Percentiles rank a stretch among this genome's conserved stretches.
Conservation (phyloP, 2,329 filamentous ascomycete genomes). For the Aspergillus felis region DNA sequence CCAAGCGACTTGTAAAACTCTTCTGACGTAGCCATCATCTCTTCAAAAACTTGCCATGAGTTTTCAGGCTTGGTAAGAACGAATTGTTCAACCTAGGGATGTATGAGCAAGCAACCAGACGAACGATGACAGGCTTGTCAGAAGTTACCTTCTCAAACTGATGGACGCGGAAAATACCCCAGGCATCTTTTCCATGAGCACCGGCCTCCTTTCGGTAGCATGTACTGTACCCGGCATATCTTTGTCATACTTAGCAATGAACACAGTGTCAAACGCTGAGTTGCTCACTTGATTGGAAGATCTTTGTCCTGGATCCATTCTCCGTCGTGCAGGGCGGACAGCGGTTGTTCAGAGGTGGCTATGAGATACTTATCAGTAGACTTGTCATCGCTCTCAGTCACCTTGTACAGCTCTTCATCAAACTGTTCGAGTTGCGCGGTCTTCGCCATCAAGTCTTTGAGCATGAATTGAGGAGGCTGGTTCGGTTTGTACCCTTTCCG, state of each 20-base stretch:
- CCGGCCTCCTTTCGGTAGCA: slow-evolving; percentile 96
- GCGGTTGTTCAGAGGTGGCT: slow-evolving; percentile 89
- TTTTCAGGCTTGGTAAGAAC: slow-evolving; percentile 79
- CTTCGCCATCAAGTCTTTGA: slow-evolving; percentile 94
- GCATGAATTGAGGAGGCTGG: slow-evolving; percentile 90
- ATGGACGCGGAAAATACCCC: slow-evolving; percentile 97
- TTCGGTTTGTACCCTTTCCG: slow-evolving; percentile 76
- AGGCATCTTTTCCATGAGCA: slow-evolving; percentile 85
- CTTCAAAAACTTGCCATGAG: slow-evolving; percentile 88
- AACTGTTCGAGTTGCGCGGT: slow-evolving; percentile 96
- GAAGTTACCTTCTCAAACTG: slow-evolving; percentile 81
- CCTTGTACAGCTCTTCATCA: slow-evolving; percentile 97
- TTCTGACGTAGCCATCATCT: slow-evolving; percentile 87
- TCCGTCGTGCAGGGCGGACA: slow-evolving; percentile 86
- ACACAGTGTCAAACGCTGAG: not conserved
- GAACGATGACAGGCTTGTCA: not conserved
- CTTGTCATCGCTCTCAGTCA: slow-evolving; percentile 75
- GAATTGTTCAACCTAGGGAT: slow-evolving; percentile 66
- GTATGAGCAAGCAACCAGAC: slow-evolving; percentile 7
- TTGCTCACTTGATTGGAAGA: slow-evolving; percentile 73
- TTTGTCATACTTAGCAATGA: slow-evolving; percentile 19
- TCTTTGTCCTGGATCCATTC: slow-evolving; percentile 87
- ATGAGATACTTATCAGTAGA: slow-evolving; percentile 81
- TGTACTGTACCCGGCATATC: slow-evolving; percentile 83
- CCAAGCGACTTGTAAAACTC: slow-evolving; percentile 91